Evolutionary conservation across 1,139 yeast species (phyloP), one percentile per base, ranked within the genome.

Genomic region (Candida pseudocylindracea): DNA sequence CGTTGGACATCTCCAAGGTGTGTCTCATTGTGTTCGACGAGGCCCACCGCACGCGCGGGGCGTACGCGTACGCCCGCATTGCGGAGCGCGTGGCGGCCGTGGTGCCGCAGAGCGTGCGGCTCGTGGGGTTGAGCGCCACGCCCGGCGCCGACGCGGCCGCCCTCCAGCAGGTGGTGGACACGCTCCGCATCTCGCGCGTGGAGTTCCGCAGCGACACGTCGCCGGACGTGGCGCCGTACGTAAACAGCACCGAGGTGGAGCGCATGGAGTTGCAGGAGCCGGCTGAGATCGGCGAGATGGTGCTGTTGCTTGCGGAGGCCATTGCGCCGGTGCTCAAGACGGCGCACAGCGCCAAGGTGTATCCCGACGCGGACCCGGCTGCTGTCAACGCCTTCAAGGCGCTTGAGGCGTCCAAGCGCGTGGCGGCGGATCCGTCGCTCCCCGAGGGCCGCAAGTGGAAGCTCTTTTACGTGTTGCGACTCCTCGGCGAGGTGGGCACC

Each of bases 41-140:
- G 55, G 98, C 98, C 0, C 99, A 91, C 50, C 57, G 94, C 33
- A 81, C 95, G 0, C 72, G 75, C 33, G 94, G 95, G 0, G 75
- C 79, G 35, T 85, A 83, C 46, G 78, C 96, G 0, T 88, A 88
- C 43, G 75, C 75, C 33, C 76, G 78, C 37, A 88, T 88, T 11
- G 20, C 20, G 6, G 20, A 15, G 20, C 20, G 20, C 4, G 20
- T 15, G 20, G 20, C 20, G 6, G 20, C 20, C 20, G 20, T 15
- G 20, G 20, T 6, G 20, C 20, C 20, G 6, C 20, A 15, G 6
- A 15, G 20, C 20, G 80, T 79, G 4, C 60, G 68, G 38, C 72
- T 67, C 42, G 48, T 85, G 30, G 57, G 60, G 27, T 56, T 91
- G 38, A 83, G 98, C 0, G 99, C 99, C 1, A 91, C 99, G 0